Evolutionary conservation across 73 alveolate genomes (phyloP).

Genomic region (Blepharisma japonicum): DNA sequence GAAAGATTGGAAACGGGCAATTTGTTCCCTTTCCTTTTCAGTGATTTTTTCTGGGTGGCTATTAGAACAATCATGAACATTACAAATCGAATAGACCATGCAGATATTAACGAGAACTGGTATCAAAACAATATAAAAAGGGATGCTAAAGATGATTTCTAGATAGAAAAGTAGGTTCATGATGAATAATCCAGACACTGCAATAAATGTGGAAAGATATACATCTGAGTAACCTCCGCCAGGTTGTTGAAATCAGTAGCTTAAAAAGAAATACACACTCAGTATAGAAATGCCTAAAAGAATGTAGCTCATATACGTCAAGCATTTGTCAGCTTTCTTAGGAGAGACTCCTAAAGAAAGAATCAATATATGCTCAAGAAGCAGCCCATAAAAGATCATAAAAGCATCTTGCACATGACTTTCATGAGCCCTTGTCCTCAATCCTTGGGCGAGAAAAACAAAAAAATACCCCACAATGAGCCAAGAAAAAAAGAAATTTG

Average conservation of each 20-base stretch:
- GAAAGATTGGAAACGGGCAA: neutral
- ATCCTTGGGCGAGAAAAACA: neutral
- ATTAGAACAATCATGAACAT: constrained; percentile 62
- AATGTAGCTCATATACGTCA: too few species aligned
- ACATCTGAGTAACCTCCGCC: too few species aligned
- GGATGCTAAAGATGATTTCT: too few species aligned
- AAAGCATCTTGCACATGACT: neutral
- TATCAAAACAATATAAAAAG: constrained; percentile 29
- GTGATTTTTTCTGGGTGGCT: constrained; percentile 51
- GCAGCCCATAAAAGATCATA: neutral
- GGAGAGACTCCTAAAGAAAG: neutral
- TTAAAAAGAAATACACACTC: too few species aligned
- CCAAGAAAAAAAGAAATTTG: neutral
- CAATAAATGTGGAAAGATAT: too few species aligned
- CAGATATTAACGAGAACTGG: constrained; percentile 56
- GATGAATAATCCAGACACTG: too few species aligned
- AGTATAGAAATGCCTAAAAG: too few species aligned
- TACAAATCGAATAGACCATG: constrained; percentile 57
- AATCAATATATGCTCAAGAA: neutral
- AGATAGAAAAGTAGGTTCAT: too few species aligned
- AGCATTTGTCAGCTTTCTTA: too few species aligned
- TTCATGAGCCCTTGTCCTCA: neutral
- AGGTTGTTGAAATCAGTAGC: too few species aligned
- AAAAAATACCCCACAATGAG: neutral
- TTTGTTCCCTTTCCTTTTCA: neutral